Conservation (phyloP, 2,329 filamentous ascomycete species). For the Dendrostoma leiphaemia region DNA sequence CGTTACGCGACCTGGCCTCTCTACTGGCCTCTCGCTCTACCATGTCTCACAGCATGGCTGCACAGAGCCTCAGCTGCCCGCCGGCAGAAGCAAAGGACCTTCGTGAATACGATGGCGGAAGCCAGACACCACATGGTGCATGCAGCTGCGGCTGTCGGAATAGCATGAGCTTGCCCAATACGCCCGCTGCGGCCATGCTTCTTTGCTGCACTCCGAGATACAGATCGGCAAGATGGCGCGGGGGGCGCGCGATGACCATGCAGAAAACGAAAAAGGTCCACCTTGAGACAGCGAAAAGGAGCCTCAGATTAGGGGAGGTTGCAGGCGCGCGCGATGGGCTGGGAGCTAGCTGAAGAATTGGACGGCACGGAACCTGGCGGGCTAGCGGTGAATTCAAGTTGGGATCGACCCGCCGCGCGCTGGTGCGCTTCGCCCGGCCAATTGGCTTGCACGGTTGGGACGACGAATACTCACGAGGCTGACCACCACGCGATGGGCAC, state of each 20-base stretch:
- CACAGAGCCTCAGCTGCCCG: conserved; percentile 1
- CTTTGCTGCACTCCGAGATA: not conserved
- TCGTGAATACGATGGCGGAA: not conserved
- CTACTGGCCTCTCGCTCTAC: not conserved
- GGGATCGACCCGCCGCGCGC: not conserved
- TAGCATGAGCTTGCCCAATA: too few relatives aligned
- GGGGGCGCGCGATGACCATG: too few relatives aligned
- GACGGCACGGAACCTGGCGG: not conserved
- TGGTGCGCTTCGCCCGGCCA: not conserved
- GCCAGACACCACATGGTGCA: not conserved
- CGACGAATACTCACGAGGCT: not conserved
- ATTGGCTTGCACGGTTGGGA: not conserved
- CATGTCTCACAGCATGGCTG: not conserved
- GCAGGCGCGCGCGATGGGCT: not conserved
- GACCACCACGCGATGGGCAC: too few relatives aligned
- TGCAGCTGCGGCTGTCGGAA: not conserved
- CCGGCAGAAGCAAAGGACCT: not conserved
- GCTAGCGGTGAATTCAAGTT: not conserved
- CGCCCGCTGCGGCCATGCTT: too few relatives aligned
- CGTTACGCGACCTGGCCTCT: not conserved
- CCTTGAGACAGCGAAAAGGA: not conserved
- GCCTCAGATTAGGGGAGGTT: not conserved
- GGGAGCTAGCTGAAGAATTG: not conserved
- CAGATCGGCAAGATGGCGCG: too few relatives aligned
- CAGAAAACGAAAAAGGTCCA: not conserved